Evolutionary conservation across 2,329 filamentous ascomycete species (phyloP), one percentile per base, ranked within the genome.

Genomic region (Lachnellula cervina): DNA sequence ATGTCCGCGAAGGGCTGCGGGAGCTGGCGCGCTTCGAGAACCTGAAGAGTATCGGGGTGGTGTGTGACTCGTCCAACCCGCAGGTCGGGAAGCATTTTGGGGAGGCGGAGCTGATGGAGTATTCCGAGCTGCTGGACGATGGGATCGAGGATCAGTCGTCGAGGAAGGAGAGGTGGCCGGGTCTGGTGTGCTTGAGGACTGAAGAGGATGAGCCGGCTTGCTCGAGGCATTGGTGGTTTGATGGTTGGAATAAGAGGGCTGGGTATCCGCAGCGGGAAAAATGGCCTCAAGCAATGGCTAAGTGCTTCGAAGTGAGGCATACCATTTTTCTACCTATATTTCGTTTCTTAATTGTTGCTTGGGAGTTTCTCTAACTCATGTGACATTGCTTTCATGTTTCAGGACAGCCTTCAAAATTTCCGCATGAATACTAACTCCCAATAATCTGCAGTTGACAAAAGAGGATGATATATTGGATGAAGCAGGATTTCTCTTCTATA

Each of bases 151-250:
- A 54, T 23, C 7, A 4, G 43, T 13, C 35, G 50, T 28, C n/a
- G 40, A 49, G 13, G 25, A 23, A 45, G n/a, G 28, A 28, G 4
- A 34, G 11, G 7, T 58, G 55, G 55, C 55, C 55, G 11, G 48
- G 54, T n/a, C 40, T 58, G n/a, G 48, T 49, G 1, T 58, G 55
- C 47, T 38, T 58, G 28, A 43, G 48, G 13, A 8, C 4, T 23
- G n/a, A 44, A 21, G 55, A 51, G 9, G 48, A 19, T 5, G 14
- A 19, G 25, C 34, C 52, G 43, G 35, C 19, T 44, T 59, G 49
- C 34, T 52, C 46, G 32, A 19, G 51, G 32, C 57, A 59, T 49
- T 54, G 50, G 55, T 58, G 45, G 49, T 55, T 52, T 38, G 49
- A 54, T 3, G 46, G 45, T 6, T 55, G 52, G 50, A 59, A 55